Conservation (phyloP, 2,329 filamentous ascomycete genomes). For the Aureobasidium sp. region DNA sequence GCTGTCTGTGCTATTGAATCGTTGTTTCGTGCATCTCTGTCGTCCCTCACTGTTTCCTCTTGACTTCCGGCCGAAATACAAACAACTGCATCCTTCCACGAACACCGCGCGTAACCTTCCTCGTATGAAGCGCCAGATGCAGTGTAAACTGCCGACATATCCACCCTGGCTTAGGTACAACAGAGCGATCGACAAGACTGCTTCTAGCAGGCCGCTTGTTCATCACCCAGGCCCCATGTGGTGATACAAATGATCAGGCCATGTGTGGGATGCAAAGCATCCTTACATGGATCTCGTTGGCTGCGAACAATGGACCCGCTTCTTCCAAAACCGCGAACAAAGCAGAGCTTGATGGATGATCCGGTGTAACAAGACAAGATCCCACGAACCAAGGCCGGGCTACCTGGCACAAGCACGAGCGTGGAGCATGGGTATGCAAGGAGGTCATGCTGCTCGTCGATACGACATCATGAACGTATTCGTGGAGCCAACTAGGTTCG, state of each 20-base stretch:
- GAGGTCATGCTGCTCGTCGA: not conserved
- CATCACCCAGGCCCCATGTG: not conserved
- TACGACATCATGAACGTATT: not conserved
- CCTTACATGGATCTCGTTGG: not conserved
- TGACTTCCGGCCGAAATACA: not conserved
- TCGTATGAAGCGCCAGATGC: not conserved
- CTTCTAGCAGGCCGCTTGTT: not conserved
- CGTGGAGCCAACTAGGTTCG: not conserved
- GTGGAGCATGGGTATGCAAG: not conserved
- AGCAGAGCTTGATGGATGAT: not conserved
- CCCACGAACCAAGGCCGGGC: not conserved
- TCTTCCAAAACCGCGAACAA: not conserved
- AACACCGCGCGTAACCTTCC: not conserved
- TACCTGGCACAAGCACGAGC: not conserved
- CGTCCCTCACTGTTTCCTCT: not conserved
- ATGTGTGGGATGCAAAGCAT: not conserved
- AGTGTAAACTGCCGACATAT: not conserved
- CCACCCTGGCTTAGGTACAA: not conserved
- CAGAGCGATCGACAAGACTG: not conserved
- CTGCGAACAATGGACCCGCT: constrained; percentile 5
- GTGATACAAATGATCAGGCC: constrained; percentile 6
- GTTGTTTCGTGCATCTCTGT: constrained; percentile 1
- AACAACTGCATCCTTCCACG: not conserved
- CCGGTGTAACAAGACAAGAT: not conserved
- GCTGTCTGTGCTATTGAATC: not conserved